Conservation (phyloP, 306 rosid species). For the Hippophae tibetana region DNA sequence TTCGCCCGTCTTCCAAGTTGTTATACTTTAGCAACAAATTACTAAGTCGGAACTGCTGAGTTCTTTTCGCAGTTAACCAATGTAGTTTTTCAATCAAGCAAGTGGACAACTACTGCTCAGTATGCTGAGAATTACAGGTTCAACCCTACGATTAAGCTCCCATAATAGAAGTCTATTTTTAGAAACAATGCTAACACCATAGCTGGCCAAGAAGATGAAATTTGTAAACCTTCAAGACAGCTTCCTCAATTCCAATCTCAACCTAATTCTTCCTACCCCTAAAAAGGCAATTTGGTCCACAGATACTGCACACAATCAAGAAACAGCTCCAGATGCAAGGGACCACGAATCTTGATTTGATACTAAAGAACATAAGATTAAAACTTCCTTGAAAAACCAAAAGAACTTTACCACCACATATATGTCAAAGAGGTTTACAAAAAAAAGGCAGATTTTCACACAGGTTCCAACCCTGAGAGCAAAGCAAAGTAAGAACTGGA, state of each 20-base stretch:
- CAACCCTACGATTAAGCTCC: background rate
- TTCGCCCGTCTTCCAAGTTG: slow-evolving; percentile 22
- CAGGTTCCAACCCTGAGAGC: slow-evolving; percentile 13
- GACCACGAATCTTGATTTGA: background rate
- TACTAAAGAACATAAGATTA: too few relatives aligned
- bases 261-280: background rate
- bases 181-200: slow-evolving; percentile 3
- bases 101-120: slow-evolving; percentile 16
- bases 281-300: slow-evolving; percentile 6
- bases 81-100: slow-evolving; percentile 19
- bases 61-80: slow-evolving; percentile 1
- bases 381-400: background rate
- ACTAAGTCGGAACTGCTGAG: slow-evolving; percentile 8
- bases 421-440: slow-evolving; percentile 9
- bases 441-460: slow-evolving; percentile 14
- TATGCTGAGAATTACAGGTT: background rate
- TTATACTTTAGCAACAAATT: slow-evolving; percentile 8
- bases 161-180: background rate
- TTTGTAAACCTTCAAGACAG: slow-evolving; percentile 1
- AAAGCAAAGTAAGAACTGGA: slow-evolving; percentile 15
- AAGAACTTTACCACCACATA: slow-evolving; percentile 5
- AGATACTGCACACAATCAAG: slow-evolving; percentile 13
- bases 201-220: background rate
- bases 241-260: background rate
- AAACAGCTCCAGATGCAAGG: slow-evolving; percentile 6